Conservation (phyloP, 2,329 filamentous ascomycete genomes). For the Podosphaera xanthii region DNA sequence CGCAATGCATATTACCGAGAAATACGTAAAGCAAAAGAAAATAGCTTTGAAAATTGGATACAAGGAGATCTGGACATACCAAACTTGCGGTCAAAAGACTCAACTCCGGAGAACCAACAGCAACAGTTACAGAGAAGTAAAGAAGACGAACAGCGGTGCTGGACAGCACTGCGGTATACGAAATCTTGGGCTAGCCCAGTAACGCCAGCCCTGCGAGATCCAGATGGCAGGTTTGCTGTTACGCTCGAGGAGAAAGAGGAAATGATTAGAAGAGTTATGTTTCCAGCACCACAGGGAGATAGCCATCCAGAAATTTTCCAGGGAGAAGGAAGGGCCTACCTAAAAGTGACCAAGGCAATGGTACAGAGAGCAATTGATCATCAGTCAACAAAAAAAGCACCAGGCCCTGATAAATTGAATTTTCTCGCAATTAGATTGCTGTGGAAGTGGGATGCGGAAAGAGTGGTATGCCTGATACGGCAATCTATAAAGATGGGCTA, state of each 20-base stretch:
- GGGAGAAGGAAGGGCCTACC: neutral
- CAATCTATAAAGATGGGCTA: neutral
- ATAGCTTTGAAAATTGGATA: no score
- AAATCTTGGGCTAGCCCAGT: neutral
- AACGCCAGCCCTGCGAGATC: neutral
- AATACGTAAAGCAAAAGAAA: no score
- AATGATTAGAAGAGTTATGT: neutral
- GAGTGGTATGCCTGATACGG: neutral
- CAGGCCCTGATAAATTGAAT: neutral
- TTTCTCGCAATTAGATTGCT: neutral
- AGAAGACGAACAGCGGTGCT: neutral
- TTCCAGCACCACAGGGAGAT: neutral
- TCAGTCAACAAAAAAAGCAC: neutral
- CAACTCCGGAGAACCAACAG: no score
- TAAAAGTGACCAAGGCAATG: neutral
- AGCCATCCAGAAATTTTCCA: no score
- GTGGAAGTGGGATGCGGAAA: neutral
- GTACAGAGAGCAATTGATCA: neutral
- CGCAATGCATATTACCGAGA: neutral
- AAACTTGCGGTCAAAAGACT: no score
- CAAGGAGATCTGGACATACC: no score
- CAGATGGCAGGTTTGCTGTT: neutral
- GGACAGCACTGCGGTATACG: neutral
- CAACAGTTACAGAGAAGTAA: no score
- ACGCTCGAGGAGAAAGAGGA: neutral